Evolutionary conservation across 2,329 filamentous ascomycete genomes (phyloP).

Genomic region (Coniochaeta sp.): DNA sequence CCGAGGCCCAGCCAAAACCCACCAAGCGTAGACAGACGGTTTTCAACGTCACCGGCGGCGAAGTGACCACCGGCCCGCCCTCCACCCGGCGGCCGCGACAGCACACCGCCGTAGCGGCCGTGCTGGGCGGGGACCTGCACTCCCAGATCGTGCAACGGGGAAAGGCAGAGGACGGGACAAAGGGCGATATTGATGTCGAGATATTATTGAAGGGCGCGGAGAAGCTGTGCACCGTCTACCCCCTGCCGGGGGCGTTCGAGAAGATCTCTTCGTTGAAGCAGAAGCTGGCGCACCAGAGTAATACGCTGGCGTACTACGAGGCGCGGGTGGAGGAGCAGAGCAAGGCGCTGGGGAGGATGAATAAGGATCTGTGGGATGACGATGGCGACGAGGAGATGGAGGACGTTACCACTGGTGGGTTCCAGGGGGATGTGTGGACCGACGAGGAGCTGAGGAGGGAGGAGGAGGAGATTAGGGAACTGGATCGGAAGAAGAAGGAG

Average conservation of each 20-base stretch:
- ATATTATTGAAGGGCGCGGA: slow-evolving; percentile 79
- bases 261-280: slow-evolving; percentile 66
- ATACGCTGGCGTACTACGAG: slow-evolving; percentile 77
- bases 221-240: slow-evolving; percentile 84
- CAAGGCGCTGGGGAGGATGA: slow-evolving; percentile 66
- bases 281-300: slow-evolving; percentile 62
- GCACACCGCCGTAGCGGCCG: slow-evolving; percentile 82
- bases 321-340: slow-evolving; percentile 71
- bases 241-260: slow-evolving; percentile 70
- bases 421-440: slow-evolving; percentile 42
- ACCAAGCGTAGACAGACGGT: slow-evolving; percentile 52
- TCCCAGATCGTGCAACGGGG: slow-evolving; percentile 61
- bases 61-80: slow-evolving; percentile 51
- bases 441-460: slow-evolving; percentile 63
- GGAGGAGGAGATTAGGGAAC: slow-evolving; percentile 56
- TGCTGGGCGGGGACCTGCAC: slow-evolving; percentile 82
- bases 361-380: slow-evolving; percentile 53
- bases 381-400: slow-evolving; percentile 45
- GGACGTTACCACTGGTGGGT: slow-evolving; percentile 28
- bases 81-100: slow-evolving; percentile 47
- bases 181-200: slow-evolving; percentile 78
- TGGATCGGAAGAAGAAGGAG: slow-evolving; percentile 51
- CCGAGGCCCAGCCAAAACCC: slow-evolving; percentile 35
- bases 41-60: slow-evolving; percentile 57
- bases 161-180: slow-evolving; percentile 44